Percentiles rank a stretch among this genome's conserved stretches.
Conservation (phyloP, 1,139 yeast species). For the Chernovozyma sophiae-reginae region DNA sequence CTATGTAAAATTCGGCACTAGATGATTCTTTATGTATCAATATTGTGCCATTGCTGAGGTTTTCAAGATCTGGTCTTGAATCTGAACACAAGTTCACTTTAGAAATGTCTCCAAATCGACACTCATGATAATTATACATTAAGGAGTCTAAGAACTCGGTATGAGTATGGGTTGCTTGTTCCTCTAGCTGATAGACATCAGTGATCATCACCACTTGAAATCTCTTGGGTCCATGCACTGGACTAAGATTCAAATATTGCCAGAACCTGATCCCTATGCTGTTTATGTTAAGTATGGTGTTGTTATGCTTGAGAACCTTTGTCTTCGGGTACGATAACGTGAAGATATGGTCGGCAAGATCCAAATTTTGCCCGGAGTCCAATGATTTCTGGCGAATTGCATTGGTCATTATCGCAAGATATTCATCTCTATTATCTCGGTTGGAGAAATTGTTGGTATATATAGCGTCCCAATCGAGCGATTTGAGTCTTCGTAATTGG, state of each 20-base stretch:
- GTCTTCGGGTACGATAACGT: conserved; percentile 23
- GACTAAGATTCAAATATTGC: conserved; percentile 54
- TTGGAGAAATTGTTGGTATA: conserved; percentile 14
- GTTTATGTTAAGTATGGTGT: conserved; percentile 31
- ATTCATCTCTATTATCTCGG: conserved; percentile 18
- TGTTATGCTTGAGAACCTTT: conserved; percentile 26
- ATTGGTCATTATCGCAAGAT: conserved; percentile 18
- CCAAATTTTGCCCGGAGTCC: conserved; percentile 12
- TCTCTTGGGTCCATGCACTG: conserved; percentile 45
- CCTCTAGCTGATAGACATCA: conserved; percentile 3
- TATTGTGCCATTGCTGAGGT: conserved; percentile 33
- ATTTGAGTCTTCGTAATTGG: conserved; percentile 22
- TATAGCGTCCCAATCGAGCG: conserved; percentile 37
- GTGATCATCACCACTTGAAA: conserved; percentile 49
- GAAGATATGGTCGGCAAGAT: conserved; percentile 20
- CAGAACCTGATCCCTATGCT: conserved; percentile 44
- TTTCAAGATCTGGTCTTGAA: conserved; percentile 29
- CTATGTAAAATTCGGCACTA: conserved; percentile 17
- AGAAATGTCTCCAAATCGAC: conserved; percentile 46
- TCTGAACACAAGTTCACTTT: conserved; percentile 30
- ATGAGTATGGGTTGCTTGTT: neutral
- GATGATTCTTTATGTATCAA: conserved; percentile 14
- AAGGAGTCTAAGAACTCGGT: conserved; percentile 39
- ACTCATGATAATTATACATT: conserved; percentile 40
- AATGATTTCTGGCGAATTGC: conserved; percentile 9